A percentile compares a stretch with the other conserved stretches of the same genome.
Evolutionary conservation across 2,329 filamentous ascomycete genomes (phyloP).

Genomic region (Aspergillus fischeri): DNA sequence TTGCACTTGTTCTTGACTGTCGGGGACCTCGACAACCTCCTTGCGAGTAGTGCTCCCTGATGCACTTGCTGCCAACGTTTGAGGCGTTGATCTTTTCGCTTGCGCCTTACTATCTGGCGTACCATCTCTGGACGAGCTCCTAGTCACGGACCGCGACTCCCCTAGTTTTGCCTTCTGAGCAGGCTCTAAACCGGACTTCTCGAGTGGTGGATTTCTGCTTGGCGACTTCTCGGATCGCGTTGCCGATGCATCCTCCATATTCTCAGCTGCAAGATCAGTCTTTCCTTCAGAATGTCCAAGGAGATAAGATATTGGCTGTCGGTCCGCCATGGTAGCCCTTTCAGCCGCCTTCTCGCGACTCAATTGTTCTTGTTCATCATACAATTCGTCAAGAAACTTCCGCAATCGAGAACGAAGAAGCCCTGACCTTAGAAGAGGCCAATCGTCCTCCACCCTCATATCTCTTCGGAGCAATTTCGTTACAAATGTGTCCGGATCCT

Average conservation of each 20-base stretch:
- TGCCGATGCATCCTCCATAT: not conserved
- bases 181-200: not conserved
- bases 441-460: constrained; percentile 54
- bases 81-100: not conserved
- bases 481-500: constrained; percentile 67
- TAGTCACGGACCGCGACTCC: not conserved
- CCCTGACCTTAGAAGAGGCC: constrained; percentile 52
- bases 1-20: constrained; percentile 24
- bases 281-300: constrained; percentile 17
- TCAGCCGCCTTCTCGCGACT: constrained; percentile 34
- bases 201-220: not conserved
- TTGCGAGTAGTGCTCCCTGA: not conserved
- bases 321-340: constrained; percentile 29
- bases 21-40: constrained; percentile 25
- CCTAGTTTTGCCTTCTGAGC: not conserved
- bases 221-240: not conserved
- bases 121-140: not conserved
- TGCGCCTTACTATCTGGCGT: not conserved
- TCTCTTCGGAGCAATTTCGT: constrained; percentile 62
- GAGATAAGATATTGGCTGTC: constrained; percentile 29
- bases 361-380: constrained; percentile 52
- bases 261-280: not conserved
- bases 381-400: constrained; percentile 59
- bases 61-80: not conserved
- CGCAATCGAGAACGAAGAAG: constrained; percentile 64